Evolutionary conservation across 352 stramenopile species (phyloP), one percentile per base, ranked within the genome.

Genomic region (Phytopythium mirpurense): DNA sequence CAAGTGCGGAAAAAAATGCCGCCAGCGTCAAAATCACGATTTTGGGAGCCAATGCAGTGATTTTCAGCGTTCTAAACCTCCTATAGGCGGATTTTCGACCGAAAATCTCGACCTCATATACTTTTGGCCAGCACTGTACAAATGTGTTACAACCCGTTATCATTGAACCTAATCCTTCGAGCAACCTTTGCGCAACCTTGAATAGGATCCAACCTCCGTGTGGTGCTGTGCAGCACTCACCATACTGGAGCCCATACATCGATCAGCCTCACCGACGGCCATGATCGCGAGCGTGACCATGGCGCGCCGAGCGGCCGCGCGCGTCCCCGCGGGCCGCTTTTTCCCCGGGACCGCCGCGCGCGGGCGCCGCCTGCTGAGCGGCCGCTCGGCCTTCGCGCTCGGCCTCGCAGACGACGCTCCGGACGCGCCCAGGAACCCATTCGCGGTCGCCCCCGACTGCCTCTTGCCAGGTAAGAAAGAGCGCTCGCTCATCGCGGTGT

Each of bases 381-480:
- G n/a, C n/a, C 46, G 42, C 5, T 61, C 70, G 19, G 63, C 59
- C 5, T 67, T 79, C 44, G 70, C 73, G 15, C 57, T 74, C 1
- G 66, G 70, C 0, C 43, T 79, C 2, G 54, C 48, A 8, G 43
- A 72, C 18, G 35, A 56, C 27, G 53, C 43, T 4, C 19, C 19
- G 0, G 40, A 29, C 14, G 23, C 8, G 19, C n/a, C 44, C 1
- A 49, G 57, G 24, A 86, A 87, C 48, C 74, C 78, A 26, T 89
- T 85, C 41, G 67, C 70, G 29, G 62, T 83, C 35, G 48, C 68
- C 42, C 41, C 67, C 8, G 74, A 64, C 6, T 74, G 70, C 49
- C 62, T 89, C 43, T 64, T 83, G 38, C 78, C 78, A 51, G 73
- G 76, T 86, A 38, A 9, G 34, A 36, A 24, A 35, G 32, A n/a